A percentile compares a stretch with the other conserved stretches of the same genome.
Evolutionary conservation across 805 yeast species (phyloP).

Genomic region (Pichia kluyveri): DNA sequence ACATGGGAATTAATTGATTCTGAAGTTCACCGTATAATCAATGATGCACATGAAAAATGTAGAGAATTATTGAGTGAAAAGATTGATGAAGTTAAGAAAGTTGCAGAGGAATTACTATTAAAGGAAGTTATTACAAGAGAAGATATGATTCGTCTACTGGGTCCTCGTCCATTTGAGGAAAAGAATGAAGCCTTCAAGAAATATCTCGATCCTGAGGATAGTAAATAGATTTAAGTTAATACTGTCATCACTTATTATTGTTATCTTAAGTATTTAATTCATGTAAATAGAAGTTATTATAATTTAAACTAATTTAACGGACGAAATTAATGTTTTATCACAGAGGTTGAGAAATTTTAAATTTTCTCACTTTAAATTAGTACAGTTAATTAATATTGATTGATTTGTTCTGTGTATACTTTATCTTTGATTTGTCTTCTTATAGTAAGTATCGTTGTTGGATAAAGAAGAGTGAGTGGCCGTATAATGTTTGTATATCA

Average conservation of each 20-base stretch:
- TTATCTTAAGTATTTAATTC: not conserved
- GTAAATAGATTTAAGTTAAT: not conserved
- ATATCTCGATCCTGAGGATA: conserved; percentile 30
- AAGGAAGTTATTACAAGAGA: conserved; percentile 91
- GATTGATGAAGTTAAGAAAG: conserved; percentile 65
- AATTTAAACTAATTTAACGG: no score
- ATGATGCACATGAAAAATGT: conserved; percentile 68
- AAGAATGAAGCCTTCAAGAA: conserved; percentile 86
- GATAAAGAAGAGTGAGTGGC: not conserved
- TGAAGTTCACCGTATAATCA: conserved; percentile 74
- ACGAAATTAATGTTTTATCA: no score
- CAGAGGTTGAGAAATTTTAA: no score
- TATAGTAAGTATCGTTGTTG: not conserved
- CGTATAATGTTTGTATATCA: not conserved
- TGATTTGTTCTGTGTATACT: no score
- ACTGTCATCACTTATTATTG: no score
- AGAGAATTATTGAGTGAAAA: conserved; percentile 58
- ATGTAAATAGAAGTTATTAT: not conserved
- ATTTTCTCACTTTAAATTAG: no score
- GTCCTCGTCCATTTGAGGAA: conserved; percentile 88
- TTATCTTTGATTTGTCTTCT: no score
- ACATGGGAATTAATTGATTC: conserved; percentile 75
- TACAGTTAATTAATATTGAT: no score
- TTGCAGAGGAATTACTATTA: conserved; percentile 76
- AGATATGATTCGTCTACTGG: conserved; percentile 83